Evolutionary conservation across 2,329 filamentous ascomycete species (phyloP).

Genomic region (Dendryphion nanum): DNA sequence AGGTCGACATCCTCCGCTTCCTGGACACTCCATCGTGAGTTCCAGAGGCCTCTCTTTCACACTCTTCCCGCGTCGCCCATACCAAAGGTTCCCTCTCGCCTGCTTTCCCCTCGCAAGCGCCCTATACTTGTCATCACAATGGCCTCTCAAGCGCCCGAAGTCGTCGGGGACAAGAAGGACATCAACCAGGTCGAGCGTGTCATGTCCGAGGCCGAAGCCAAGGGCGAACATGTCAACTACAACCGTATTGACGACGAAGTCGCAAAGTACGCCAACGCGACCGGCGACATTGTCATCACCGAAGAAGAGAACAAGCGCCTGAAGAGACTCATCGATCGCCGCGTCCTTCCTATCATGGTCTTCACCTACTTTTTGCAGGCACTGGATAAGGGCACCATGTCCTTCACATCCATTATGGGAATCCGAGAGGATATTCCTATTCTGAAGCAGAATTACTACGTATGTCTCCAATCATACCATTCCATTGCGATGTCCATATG

Average conservation of each 20-base stretch:
- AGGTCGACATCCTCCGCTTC: too few species aligned
- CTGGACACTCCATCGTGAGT: too few species aligned
- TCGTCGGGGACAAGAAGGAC: conserved; percentile 23
- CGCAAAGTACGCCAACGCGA: conserved; percentile 63
- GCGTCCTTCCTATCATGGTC: conserved; percentile 70
- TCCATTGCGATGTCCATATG: too few species aligned
- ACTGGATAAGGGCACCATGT: conserved; percentile 66
- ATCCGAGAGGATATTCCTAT: conserved; percentile 45
- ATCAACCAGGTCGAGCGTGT: conserved; percentile 51
- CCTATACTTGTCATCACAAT: conserved; percentile 2
- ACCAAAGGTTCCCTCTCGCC: too few species aligned
- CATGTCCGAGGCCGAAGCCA: conserved; percentile 45
- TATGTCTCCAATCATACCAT: too few species aligned
- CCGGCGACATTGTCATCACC: conserved; percentile 57
- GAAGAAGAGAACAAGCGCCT: conserved; percentile 60
- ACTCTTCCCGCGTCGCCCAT: too few species aligned
- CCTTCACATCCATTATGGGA: conserved; percentile 63
- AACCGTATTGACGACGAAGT: conserved; percentile 67
- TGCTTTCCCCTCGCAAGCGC: too few species aligned
- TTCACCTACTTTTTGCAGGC: conserved; percentile 69
- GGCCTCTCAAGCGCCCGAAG: conserved; percentile 16
- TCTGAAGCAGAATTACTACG: conserved; percentile 24
- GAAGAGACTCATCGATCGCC: conserved; percentile 63
- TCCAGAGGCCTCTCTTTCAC: too few species aligned
- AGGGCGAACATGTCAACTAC: conserved; percentile 57